Conservation (phyloP, 192 early-diverging fungal genomes). For the Coemansia sp. region DNA sequence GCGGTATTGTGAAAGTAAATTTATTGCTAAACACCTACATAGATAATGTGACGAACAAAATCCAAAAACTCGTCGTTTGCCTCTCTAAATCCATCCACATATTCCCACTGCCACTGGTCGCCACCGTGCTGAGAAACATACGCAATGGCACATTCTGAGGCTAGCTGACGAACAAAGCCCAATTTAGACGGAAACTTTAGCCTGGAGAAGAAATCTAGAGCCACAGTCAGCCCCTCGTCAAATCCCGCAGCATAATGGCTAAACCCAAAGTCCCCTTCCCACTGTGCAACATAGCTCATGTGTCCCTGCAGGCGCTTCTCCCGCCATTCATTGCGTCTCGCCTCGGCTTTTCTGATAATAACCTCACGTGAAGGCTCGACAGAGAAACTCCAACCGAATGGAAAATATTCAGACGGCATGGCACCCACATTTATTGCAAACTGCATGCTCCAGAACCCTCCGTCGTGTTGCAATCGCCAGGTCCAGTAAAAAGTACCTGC, state of each 20-base stretch:
- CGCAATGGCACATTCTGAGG: neutral
- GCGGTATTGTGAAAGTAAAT: too few species aligned
- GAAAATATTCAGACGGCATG: constrained; percentile 8
- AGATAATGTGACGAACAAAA: neutral
- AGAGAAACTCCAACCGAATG: constrained; percentile 1
- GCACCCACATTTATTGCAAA: constrained; percentile 5
- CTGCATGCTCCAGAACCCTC: constrained; percentile 23
- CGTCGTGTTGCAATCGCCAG: constrained; percentile 15
- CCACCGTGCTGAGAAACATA: constrained; percentile 5
- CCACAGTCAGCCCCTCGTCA: constrained; percentile 9
- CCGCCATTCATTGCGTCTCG: neutral
- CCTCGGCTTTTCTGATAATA: neutral
- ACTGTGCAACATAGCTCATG: constrained; percentile 5
- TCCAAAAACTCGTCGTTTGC: constrained; percentile 12
- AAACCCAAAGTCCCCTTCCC: constrained; percentile 10
- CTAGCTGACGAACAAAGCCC: constrained; percentile 10
- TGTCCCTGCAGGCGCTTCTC: constrained; percentile 9
- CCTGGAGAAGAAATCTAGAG: neutral
- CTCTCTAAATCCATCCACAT: constrained; percentile 10
- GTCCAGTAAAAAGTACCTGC: constrained; percentile 15
- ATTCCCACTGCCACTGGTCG: constrained; percentile 16
- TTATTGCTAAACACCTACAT: neutral
- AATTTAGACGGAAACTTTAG: constrained; percentile 8
- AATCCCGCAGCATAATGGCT: constrained; percentile 12
- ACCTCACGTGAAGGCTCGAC: neutral